Conservation (phyloP, 148 eudicot genomes). For the Vaccinium myrtillus region DNA sequence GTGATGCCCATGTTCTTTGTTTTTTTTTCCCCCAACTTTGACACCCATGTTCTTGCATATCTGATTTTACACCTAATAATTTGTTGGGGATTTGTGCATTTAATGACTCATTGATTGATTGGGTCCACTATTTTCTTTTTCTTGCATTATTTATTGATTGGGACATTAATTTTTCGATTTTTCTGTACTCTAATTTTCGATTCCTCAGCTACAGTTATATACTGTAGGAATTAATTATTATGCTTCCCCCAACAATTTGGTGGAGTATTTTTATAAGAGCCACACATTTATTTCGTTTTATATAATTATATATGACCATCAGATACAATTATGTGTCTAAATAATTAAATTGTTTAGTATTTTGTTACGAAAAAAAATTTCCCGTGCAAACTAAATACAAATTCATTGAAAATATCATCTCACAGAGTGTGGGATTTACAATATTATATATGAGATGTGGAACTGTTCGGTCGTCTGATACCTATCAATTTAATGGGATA, state of each 20-base stretch:
- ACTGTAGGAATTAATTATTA: not conserved
- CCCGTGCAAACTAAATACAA: not conserved
- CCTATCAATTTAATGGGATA: not conserved
- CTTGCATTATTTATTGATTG: not conserved
- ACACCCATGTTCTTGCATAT: slow-evolving; percentile 18
- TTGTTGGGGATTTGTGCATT: slow-evolving; percentile 28
- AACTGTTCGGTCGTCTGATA: not conserved
- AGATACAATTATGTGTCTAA: too few relatives aligned
- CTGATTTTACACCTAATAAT: slow-evolving; percentile 15
- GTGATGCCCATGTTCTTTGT: slow-evolving; percentile 15
- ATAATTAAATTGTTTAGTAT: not conserved
- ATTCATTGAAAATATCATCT: not conserved
- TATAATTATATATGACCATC: too few relatives aligned
- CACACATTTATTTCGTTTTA: too few relatives aligned
- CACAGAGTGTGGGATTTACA: not conserved
- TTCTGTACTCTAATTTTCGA: not conserved
- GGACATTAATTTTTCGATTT: not conserved
- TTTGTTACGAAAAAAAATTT: not conserved
- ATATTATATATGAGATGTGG: not conserved
- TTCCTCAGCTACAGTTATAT: too few relatives aligned
- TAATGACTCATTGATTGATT: slow-evolving; percentile 14
- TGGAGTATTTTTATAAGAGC: not conserved
- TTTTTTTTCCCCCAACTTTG: too few relatives aligned
- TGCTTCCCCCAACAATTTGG: not conserved
- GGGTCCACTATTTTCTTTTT: not conserved